Evolutionary conservation across 208 protist species (phyloP), one percentile per base, ranked within the genome.

Genomic region (Endotrypanum monterogeii): DNA sequence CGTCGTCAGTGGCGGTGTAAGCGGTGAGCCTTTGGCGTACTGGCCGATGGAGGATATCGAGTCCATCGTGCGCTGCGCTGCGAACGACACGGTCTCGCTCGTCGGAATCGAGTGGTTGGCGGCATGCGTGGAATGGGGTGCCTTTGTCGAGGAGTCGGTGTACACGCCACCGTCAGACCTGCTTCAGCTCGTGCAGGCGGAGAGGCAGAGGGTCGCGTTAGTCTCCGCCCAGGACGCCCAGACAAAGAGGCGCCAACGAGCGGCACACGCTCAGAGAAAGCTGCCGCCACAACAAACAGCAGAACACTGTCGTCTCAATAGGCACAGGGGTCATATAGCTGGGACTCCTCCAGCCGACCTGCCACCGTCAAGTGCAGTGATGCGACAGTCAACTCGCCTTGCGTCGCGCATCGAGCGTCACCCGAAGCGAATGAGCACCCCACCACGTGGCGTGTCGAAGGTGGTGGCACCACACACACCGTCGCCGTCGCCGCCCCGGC

Each of bases 121-220:
- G 4, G 76, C 68, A 5, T 89, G 86, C 62, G 73, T 85, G 18
- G 67, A 76, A 44, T 95, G 88, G 86, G 90, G 90, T 39, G 67
- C 81, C 1, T 95, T 95, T 72, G 72, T 95, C 1, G 87, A 91
- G 56, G 90, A 95, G 52, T 9, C 76, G 8, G 57, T 2, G 30
- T 66, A 67, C 30, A 30, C 39, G 11, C 50, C 71, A 14, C 71
- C 73, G 6, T 4, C 32, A 23, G 71, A 81, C 18, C 23, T 81
- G 2, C 56, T 67, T 11, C 37, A 55, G 16, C 44, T 58, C 37
- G 30, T 69, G 35, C 20, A 75, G 30, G 56, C 12, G 2, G 48
- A 58, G 46, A 69, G 50, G 23, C 71, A 77, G 23, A 18, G 56
- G 50, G 51, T 50, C 12, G 25, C 30, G 55, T 52, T 30, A 35